phyloP scores from a whole-genome alignment of 2,329 filamentous ascomycete species.

The Fusarium robinianum region DNA sequence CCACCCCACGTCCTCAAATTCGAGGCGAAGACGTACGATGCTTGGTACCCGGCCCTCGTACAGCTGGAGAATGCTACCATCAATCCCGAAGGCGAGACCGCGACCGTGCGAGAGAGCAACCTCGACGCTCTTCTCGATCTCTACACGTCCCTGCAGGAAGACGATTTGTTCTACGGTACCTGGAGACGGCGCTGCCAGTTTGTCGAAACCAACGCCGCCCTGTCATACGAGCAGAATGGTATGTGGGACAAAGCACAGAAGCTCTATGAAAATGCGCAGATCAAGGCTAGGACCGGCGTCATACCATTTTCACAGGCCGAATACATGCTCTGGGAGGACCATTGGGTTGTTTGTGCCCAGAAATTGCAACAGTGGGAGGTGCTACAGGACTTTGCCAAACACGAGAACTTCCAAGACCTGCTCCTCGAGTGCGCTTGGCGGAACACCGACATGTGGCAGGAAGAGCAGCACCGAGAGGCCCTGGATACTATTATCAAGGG shows the following conservation, averaged over 20 bases:
- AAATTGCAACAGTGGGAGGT: constrained; percentile 99
- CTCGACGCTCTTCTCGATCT: constrained; percentile 94
- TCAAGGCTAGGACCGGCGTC: constrained; percentile 95
- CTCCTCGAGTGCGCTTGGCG: constrained; percentile 95
- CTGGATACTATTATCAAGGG: constrained; percentile 94
- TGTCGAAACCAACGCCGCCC: constrained; percentile 93
- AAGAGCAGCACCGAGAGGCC: constrained; percentile 81
- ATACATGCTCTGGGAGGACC: constrained; percentile 99
- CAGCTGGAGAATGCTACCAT: constrained; percentile 90
- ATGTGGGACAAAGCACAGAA: constrained; percentile 99
- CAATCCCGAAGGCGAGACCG: constrained; percentile 80
- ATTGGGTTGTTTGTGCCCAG: constrained; percentile 96
- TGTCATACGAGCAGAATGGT: constrained; percentile 98
- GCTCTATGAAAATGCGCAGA: constrained; percentile 94
- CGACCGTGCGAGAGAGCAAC: constrained; percentile 87
- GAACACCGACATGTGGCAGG: constrained; percentile 93
- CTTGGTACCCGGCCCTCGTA: constrained; percentile 92
- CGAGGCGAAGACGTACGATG: constrained; percentile 89
- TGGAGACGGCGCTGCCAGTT: constrained; percentile 96
- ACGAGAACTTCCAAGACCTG: constrained; percentile 97
- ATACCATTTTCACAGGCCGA: constrained; percentile 94
- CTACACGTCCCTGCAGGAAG: constrained; percentile 88
- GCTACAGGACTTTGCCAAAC: constrained; percentile 94
- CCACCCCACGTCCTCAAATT: constrained; percentile 97
- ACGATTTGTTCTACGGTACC: constrained; percentile 96